phyloP scores from a whole-genome alignment of 169 alveolate species.

The Theileria annulata region DNA sequence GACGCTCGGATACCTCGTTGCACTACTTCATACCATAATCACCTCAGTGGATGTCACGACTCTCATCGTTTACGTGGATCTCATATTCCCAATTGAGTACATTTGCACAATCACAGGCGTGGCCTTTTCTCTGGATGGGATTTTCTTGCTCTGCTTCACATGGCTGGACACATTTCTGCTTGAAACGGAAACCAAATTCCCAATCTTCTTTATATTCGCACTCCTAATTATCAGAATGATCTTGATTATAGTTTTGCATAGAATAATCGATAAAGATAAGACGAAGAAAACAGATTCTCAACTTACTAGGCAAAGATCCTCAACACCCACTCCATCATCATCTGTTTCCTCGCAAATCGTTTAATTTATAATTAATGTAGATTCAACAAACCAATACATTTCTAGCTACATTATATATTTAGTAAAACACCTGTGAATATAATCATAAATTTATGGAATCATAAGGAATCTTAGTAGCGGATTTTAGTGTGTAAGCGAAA shows the following conservation, averaged over 20 bases:
- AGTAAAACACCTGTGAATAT: background rate
- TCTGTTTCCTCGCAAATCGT: background rate
- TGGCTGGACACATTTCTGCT: background rate
- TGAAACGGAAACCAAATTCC: background rate
- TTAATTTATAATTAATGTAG: background rate
- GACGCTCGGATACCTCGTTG: background rate
- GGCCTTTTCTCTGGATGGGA: background rate
- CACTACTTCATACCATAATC: background rate
- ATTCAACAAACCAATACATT: background rate
- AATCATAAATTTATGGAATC: background rate
- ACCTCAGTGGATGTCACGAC: conserved; percentile 5
- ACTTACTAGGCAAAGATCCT: background rate
- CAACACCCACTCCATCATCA: background rate
- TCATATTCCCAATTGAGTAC: conserved; percentile 16
- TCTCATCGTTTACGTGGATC: conserved; percentile 7
- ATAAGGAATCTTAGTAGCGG: background rate
- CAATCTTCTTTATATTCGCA: background rate
- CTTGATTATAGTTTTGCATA: background rate
- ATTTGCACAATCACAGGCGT: conserved; percentile 11
- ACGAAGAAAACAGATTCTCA: background rate
- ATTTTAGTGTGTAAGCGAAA: background rate
- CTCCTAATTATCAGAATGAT: background rate
- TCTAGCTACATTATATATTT: background rate
- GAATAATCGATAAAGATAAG: background rate
- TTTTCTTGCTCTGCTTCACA: background rate